Evolutionary conservation across 306 rosid genomes (phyloP).

Genomic region (Glycine soja): DNA sequence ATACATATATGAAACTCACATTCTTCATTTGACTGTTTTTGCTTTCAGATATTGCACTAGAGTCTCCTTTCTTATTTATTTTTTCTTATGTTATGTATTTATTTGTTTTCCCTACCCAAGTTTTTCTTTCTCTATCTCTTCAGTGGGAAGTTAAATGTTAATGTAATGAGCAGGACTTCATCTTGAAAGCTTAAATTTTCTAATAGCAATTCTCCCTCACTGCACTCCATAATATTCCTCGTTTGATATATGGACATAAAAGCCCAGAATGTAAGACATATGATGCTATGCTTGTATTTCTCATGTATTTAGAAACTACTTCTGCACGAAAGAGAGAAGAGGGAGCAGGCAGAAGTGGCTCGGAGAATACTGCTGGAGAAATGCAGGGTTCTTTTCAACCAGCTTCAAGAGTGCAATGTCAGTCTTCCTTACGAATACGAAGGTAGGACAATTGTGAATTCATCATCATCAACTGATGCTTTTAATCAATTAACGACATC

Average conservation of each 20-base stretch:
- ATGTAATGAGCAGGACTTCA: conserved; percentile 17
- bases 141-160: conserved; percentile 2
- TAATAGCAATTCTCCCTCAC: conserved; percentile 34
- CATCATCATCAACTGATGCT: conserved; percentile 62
- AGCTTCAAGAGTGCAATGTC: conserved; percentile 73
- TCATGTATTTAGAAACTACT: conserved; percentile 63
- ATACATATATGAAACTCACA: neutral
- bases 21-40: conserved; percentile 9
- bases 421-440: conserved; percentile 53
- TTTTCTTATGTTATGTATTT: conserved; percentile 10
- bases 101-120: neutral
- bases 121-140: conserved; percentile 11
- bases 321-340: conserved; percentile 66
- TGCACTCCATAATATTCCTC: conserved; percentile 10
- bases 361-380: conserved; percentile 62
- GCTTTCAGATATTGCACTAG: conserved; percentile 19
- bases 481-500: conserved; percentile 64
- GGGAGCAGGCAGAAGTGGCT: conserved; percentile 60
- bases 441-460: conserved; percentile 42
- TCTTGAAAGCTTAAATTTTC: conserved; percentile 32
- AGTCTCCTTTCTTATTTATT: conserved; percentile 12
- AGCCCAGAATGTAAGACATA: conserved; percentile 34
- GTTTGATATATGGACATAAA: conserved; percentile 27
- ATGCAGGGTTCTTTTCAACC: conserved; percentile 66
- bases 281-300: conserved; percentile 35